A percentile compares a stretch with the other conserved stretches of the same genome.
These are phyloP conservation scores for Exophiala bonariae DNA, from an alignment of 2,329 filamentous ascomycete species.

Conservation along the genomic window DNA sequence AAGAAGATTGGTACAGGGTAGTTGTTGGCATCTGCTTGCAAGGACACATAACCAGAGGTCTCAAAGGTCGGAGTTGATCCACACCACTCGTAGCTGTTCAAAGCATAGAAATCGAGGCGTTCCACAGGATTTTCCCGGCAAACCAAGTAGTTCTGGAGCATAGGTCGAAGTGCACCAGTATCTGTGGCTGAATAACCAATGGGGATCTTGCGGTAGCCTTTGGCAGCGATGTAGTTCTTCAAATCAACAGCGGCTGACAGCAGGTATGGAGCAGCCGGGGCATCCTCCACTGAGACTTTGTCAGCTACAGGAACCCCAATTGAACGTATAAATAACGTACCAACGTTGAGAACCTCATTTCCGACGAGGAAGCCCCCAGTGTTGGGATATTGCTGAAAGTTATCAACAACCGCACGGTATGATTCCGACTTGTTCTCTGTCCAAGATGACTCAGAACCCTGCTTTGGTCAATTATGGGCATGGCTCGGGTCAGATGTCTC, in stretches of 20 bases:
- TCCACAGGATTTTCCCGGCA: conserved; percentile 69
- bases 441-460: conserved; percentile 65
- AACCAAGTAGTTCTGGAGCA: conserved; percentile 72
- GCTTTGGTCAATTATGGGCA: conserved; percentile 1
- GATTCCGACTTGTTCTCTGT: conserved; percentile 68
- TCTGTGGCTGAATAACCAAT: conserved; percentile 87
- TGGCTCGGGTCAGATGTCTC: conserved; percentile 3
- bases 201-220: conserved; percentile 77
- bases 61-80: conserved; percentile 55
- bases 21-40: conserved; percentile 65
- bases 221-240: conserved; percentile 74
- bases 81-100: conserved; percentile 86
- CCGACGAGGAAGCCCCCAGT: conserved; percentile 82
- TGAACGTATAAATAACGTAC: conserved; percentile 25
- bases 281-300: conserved; percentile 45
- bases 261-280: conserved; percentile 74
- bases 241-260: conserved; percentile 79
- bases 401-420: conserved; percentile 73
- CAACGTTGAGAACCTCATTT: conserved; percentile 75
- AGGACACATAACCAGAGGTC: conserved; percentile 67
- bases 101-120: conserved; percentile 76
- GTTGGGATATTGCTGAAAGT: conserved; percentile 76
- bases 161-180: conserved; percentile 68
- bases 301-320: background rate
- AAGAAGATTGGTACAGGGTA: conserved; percentile 88